These are phyloP conservation scores for Lachnellula subtilissima DNA, from an alignment of 2,329 filamentous ascomycete genomes.

Conservation along the genomic window DNA sequence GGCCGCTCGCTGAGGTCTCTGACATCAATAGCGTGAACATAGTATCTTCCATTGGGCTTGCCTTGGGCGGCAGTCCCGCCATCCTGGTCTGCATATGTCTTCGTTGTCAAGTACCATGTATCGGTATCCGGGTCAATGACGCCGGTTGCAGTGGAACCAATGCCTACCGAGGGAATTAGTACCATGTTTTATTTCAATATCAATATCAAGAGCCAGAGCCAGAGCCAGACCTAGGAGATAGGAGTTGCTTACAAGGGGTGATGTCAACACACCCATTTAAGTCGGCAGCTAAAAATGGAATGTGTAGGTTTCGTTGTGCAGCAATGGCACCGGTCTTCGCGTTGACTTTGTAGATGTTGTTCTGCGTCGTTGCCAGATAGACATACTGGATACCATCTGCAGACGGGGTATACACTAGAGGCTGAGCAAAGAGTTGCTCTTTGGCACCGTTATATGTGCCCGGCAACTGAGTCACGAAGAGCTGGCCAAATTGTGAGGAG, in stretches of 20 bases:
- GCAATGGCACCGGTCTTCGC: conserved; percentile 50
- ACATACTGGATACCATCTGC: conserved; percentile 46
- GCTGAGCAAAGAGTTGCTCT: conserved; percentile 50
- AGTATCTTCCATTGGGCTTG: conserved; percentile 39
- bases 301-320: conserved; percentile 42
- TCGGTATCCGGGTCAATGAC: conserved; percentile 47
- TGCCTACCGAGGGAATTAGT: not conserved
- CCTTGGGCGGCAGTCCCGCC: conserved; percentile 35
- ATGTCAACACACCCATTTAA: conserved; percentile 44
- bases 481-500: conserved; percentile 49
- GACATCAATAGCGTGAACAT: conserved; percentile 42
- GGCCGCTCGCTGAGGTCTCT: conserved; percentile 38
- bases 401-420: conserved; percentile 47
- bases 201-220: too few species aligned
- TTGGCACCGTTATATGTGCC: conserved; percentile 45
- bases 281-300: conserved; percentile 44
- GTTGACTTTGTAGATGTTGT: conserved; percentile 53
- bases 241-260: conserved; percentile 31
- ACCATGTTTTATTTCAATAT: too few species aligned
- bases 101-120: conserved; percentile 45
- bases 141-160: conserved; percentile 46
- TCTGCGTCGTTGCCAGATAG: conserved; percentile 52
- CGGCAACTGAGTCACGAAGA: conserved; percentile 49
- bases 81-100: conserved; percentile 42
- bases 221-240: too few species aligned